These are phyloP conservation scores for Martensiomyces pterosporus DNA, from an alignment of 192 early-diverging fungal species.

Conservation along the genomic window DNA sequence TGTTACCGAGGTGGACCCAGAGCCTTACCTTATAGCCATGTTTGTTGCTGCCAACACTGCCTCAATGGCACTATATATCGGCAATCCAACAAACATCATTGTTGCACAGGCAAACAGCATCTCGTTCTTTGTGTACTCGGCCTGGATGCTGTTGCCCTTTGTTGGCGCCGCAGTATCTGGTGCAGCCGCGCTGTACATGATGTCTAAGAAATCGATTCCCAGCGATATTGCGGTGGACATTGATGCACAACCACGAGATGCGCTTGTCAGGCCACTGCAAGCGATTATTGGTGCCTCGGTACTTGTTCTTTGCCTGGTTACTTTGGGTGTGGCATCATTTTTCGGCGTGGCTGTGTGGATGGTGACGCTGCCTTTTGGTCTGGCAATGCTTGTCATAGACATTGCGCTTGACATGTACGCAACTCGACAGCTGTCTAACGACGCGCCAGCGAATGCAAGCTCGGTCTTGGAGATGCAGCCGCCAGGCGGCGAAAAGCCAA, in stretches of 20 bases:
- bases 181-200: conserved; percentile 50
- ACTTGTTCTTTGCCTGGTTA: conserved; percentile 56
- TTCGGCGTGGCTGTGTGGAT: conserved; percentile 62
- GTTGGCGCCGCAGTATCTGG: conserved; percentile 54
- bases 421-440: conserved; percentile 6
- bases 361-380: conserved; percentile 75
- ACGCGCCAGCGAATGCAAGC: too few species aligned
- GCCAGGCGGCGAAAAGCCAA: too few species aligned
- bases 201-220: conserved; percentile 50
- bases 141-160: conserved; percentile 79
- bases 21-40: conserved; percentile 71
- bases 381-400: conserved; percentile 57
- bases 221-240: conserved; percentile 44
- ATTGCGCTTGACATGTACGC: conserved; percentile 50
- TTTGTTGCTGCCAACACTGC: conserved; percentile 74
- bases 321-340: conserved; percentile 67
- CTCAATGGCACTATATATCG: conserved; percentile 81
- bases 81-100: conserved; percentile 86
- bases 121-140: conserved; percentile 69
- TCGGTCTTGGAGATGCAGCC: too few species aligned
- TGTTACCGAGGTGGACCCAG: conserved; percentile 56
- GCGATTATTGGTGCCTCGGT: conserved; percentile 60
- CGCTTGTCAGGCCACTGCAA: conserved; percentile 55
- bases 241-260: conserved; percentile 48
- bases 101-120: conserved; percentile 74